Percentiles rank a stretch among this genome's conserved stretches.
Conservation (phyloP, 495 filamentous ascomycete genomes). For the Pseudotulostoma volvatum region DNA sequence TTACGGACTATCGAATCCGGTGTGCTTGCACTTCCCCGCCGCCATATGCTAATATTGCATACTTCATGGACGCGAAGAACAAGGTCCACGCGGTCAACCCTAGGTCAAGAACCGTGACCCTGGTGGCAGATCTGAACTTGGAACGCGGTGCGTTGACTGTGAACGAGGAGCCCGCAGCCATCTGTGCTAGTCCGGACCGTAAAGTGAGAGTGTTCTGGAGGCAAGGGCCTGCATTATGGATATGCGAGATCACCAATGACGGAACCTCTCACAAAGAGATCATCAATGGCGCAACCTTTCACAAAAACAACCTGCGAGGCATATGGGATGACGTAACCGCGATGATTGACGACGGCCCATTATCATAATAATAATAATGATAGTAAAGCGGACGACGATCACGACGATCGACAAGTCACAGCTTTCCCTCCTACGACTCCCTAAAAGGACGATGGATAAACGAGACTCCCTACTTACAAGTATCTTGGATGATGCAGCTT, state of each 20-base stretch:
- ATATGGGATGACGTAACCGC: not conserved
- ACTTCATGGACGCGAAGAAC: not conserved
- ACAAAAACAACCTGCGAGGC: not conserved
- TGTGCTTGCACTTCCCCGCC: not conserved
- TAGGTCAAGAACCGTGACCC: not conserved
- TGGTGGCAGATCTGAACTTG: not conserved
- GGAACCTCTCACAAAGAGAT: not conserved
- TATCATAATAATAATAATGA: no score
- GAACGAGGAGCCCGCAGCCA: not conserved
- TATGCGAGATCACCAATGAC: not conserved
- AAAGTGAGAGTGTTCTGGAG: not conserved
- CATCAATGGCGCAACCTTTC: not conserved
- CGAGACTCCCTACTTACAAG: no score
- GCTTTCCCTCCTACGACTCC: no score
- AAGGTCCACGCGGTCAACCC: not conserved
- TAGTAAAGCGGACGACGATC: no score
- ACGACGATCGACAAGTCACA: no score
- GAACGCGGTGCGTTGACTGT: not conserved
- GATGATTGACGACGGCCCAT: no score
- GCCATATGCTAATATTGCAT: not conserved
- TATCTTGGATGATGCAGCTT: no score
- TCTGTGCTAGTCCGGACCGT: not conserved
- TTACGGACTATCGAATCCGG: not conserved
- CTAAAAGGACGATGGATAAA: no score
- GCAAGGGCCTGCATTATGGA: not conserved